These are phyloP conservation scores for Chlamydomonas sphaeroides DNA, from an alignment of 139 green algal species.

Conservation along the genomic window DNA sequence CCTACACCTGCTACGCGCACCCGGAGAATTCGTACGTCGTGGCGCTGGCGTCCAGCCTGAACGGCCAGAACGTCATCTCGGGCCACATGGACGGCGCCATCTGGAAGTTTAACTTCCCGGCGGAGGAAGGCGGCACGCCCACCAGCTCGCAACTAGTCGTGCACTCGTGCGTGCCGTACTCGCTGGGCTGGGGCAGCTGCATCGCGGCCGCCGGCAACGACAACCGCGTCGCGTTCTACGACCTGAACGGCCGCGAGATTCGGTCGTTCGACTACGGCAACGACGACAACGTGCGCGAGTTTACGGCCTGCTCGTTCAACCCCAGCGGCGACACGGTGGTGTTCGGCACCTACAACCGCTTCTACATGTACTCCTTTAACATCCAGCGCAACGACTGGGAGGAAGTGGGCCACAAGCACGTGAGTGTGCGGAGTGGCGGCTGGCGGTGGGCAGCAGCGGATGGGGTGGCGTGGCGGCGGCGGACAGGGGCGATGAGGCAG, in stretches of 20 bases:
- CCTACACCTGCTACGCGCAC: conserved; percentile 78
- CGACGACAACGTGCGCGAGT: conserved; percentile 65
- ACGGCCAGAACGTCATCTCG: conserved; percentile 69
- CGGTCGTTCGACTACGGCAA: conserved; percentile 72
- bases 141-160: conserved; percentile 60
- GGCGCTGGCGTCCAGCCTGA: conserved; percentile 64
- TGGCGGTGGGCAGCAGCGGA: too few relatives aligned
- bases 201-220: conserved; percentile 73
- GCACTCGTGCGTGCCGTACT: conserved; percentile 74
- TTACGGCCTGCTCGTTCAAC: conserved; percentile 69
- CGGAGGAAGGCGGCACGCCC: conserved; percentile 53
- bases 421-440: neutral
- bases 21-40: conserved; percentile 72
- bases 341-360: conserved; percentile 75
- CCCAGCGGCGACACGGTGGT: conserved; percentile 76
- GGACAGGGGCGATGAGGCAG: too few relatives aligned
- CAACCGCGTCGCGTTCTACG: conserved; percentile 81
- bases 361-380: conserved; percentile 69
- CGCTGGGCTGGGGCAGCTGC: conserved; percentile 71
- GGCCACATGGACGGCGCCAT: conserved; percentile 82
- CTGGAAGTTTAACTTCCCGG: conserved; percentile 75
- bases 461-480: too few relatives aligned
- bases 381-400: conserved; percentile 57
- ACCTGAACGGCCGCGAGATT: conserved; percentile 60
- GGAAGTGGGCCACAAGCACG: conserved; percentile 60